Evolutionary conservation across 2,329 filamentous ascomycete genomes (phyloP), one percentile per base, ranked within the genome.

Genomic region (Trichoderma koningiopsis): DNA sequence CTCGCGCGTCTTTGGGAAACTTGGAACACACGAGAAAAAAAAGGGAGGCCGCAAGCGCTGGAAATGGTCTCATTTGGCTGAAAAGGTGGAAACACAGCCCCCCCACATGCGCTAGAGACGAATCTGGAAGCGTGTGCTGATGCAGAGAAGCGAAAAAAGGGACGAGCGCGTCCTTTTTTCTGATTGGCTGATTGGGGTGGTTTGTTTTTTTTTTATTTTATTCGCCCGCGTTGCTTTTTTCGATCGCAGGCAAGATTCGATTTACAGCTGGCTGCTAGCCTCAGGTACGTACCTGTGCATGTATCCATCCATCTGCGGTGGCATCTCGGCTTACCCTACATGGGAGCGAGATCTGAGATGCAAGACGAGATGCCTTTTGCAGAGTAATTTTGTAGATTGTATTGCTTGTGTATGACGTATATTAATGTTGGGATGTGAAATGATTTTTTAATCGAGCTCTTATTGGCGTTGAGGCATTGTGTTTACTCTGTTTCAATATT

Each of bases 1-100:
- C 70, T 67, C 73, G 74, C 74, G 74, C 74, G 65, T 70, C 49
- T n/a, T n/a, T 43, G 59, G 71, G 33, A 35, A 35, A 2, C 33
- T 35, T 35, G 33, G 33, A 35, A 35, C 33, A 35, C 33, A 35
- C 33, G 33, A 35, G 33, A 35, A 35, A 75, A 61, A 49, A 76
- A 75, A 73, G 57, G 43, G 71, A 76, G 29, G 37, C 19, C 40
- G 27, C n/a, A 47, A 47, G 8, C 43, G 47, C 47, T 22, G 40
- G 6, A 43, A 43, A 19, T 8, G 40, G 40, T 35, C 14, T 35
- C 33, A 35, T 35, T 35, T 35, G 33, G 33, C 13, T 10, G 33
- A 14, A 35, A 35, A 35, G 33, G 33, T 35, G 33, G 33, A 35
- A 35, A 35, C 33, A 13, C 11, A 13, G 43, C 19, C 8, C 47